Conservation (phyloP, 192 early-diverging fungal species). For the Linnemannia hyalina region DNA sequence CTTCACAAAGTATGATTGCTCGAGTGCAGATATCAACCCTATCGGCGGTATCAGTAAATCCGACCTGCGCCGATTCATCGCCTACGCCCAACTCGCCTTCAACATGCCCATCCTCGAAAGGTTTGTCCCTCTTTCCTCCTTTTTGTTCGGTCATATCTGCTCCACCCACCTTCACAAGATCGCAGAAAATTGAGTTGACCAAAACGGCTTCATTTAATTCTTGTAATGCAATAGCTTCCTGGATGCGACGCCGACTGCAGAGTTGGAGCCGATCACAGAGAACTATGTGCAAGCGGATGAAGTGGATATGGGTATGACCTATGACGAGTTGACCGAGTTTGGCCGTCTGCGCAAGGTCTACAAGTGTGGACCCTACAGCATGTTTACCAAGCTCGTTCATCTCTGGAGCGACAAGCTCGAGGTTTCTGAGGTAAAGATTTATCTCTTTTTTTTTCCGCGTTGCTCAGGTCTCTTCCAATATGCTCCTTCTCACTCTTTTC, state of each 20-base stretch:
- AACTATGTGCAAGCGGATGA: slow-evolving; percentile 92
- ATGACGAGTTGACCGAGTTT: slow-evolving; percentile 92
- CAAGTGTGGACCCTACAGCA: slow-evolving; percentile 92
- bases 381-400: slow-evolving; percentile 92
- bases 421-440: slow-evolving; percentile 68
- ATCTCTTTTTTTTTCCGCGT: background rate
- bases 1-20: slow-evolving; percentile 99
- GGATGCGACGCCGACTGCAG: slow-evolving; percentile 91
- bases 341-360: slow-evolving; percentile 91
- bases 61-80: slow-evolving; percentile 89
- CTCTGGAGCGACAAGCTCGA: slow-evolving; percentile 76
- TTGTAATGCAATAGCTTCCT: slow-evolving; percentile 72
- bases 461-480: background rate
- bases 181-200: background rate
- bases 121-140: slow-evolving; percentile 27
- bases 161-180: background rate
- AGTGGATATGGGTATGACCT: slow-evolving; percentile 99
- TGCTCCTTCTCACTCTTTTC: background rate
- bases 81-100: slow-evolving; percentile 73
- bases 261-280: slow-evolving; percentile 92
- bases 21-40: slow-evolving; percentile 96
- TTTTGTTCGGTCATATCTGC: background rate
- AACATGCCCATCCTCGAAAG: slow-evolving; percentile 76
- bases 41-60: slow-evolving; percentile 95
- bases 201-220: background rate